Evolutionary conservation across 441 rosid genomes (phyloP).

Genomic region (Euphorbia schlechtendalii): DNA sequence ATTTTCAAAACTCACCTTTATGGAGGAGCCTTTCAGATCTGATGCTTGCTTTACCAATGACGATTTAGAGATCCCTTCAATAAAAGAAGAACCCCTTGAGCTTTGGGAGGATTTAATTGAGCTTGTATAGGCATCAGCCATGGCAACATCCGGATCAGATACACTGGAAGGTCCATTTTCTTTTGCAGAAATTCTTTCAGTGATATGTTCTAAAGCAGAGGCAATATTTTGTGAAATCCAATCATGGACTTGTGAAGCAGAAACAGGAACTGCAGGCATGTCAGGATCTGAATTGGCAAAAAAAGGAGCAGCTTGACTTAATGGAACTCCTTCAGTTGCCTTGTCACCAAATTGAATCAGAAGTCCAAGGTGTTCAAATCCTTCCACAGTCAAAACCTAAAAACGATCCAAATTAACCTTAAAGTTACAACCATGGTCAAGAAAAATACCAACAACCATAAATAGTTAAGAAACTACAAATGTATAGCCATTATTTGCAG

Average conservation of each 20-base stretch:
- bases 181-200: constrained; percentile 81
- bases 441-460: constrained; percentile 16
- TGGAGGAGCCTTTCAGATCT: constrained; percentile 84
- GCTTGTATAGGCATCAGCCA: constrained; percentile 81
- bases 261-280: constrained; percentile 95
- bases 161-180: constrained; percentile 72
- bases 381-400: constrained; percentile 88
- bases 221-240: constrained; percentile 85
- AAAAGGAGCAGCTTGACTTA: constrained; percentile 89
- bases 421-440: constrained; percentile 16
- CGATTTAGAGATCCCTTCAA: constrained; percentile 93
- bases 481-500: not conserved
- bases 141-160: constrained; percentile 80
- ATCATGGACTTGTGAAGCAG: constrained; percentile 79
- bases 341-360: constrained; percentile 90
- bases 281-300: constrained; percentile 97
- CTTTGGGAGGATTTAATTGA: constrained; percentile 52
- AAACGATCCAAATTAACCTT: constrained; percentile 21
- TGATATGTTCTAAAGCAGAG: constrained; percentile 61
- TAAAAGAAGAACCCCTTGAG: constrained; percentile 62
- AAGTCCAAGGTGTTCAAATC: constrained; percentile 94
- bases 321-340: constrained; percentile 65
- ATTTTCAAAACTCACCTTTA: constrained; percentile 56
- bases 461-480: not conserved
- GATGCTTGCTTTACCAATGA: constrained; percentile 83